Conservation (phyloP, 208 protist genomes). For the Porcisia deanei region DNA sequence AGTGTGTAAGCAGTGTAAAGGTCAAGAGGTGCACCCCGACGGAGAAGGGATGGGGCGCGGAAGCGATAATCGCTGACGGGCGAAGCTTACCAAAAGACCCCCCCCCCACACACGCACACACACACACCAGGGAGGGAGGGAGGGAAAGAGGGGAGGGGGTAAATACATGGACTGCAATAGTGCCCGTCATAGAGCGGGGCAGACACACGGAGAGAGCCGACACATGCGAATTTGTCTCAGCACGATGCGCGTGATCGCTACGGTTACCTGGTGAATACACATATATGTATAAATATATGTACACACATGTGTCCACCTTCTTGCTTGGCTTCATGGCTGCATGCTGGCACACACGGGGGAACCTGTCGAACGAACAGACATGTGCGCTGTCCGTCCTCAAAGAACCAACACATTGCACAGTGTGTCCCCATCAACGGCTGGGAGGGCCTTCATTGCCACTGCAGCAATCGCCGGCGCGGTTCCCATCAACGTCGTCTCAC, state of each 20-base stretch:
- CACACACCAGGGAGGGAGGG: not conserved
- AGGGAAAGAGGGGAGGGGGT: not conserved
- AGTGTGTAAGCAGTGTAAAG: not conserved
- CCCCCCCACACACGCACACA: not conserved
- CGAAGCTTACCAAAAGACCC: too few species aligned
- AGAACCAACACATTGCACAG: constrained; percentile 54
- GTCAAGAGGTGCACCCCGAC: not conserved
- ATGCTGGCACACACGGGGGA: not conserved
- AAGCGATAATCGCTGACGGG: too few species aligned
- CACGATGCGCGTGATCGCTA: too few species aligned
- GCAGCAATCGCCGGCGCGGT: constrained; percentile 19
- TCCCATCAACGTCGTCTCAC: constrained; percentile 7
- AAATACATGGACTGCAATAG: not conserved
- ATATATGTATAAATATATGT: not conserved
- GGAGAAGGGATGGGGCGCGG: too few species aligned
- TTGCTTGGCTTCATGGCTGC: not conserved
- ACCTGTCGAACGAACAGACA: not conserved
- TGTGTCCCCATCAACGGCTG: constrained; percentile 3
- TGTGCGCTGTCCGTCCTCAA: constrained; percentile 8
- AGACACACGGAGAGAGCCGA: not conserved
- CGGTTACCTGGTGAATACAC: not conserved
- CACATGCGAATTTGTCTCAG: not conserved
- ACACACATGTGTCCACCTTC: not conserved
- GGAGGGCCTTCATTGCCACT: constrained; percentile 18
- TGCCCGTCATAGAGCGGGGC: not conserved